Conservation (phyloP, 2,329 filamentous ascomycete species). For the Diplocarpon mali region DNA sequence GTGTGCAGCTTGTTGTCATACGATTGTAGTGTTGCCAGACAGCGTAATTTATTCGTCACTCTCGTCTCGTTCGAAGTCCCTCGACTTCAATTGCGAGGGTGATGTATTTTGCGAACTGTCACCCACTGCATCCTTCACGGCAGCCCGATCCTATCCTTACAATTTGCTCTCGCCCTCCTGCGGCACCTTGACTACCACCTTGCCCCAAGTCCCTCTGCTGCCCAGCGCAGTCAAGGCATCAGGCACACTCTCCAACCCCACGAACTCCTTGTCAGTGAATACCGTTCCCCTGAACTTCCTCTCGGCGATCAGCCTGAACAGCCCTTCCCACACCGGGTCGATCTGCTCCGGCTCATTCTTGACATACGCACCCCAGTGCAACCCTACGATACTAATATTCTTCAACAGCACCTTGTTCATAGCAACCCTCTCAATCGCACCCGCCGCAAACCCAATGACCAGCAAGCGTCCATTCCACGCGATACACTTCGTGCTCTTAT, state of each 20-base stretch:
- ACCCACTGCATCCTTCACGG: background rate
- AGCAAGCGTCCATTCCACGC: conserved; percentile 87
- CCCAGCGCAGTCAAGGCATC: conserved; percentile 69
- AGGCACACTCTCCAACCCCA: conserved; percentile 69
- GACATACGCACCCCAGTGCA: conserved; percentile 86
- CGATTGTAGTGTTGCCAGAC: conserved; percentile 7
- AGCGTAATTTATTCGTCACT: conserved; percentile 1
- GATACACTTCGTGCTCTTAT: conserved; percentile 78
- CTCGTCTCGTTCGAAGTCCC: background rate
- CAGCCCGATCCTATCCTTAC: conserved; percentile 23
- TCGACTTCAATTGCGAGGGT: too few relatives aligned
- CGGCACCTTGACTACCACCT: conserved; percentile 81
- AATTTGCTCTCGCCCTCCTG: conserved; percentile 51
- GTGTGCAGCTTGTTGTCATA: conserved; percentile 4
- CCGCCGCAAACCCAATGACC: conserved; percentile 81
- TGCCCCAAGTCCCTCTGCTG: conserved; percentile 81
- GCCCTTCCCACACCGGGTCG: conserved; percentile 66
- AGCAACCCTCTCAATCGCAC: conserved; percentile 80
- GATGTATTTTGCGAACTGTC: too few relatives aligned
- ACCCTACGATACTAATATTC: conserved; percentile 80
- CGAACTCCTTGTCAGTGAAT: conserved; percentile 72
- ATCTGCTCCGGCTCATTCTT: conserved; percentile 61
- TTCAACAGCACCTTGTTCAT: conserved; percentile 89
- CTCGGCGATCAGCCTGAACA: conserved; percentile 64
- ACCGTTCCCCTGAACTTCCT: conserved; percentile 75